Conservation (phyloP, 2,329 filamentous ascomycete genomes). For the Scopulariopsis brevicaulis region DNA sequence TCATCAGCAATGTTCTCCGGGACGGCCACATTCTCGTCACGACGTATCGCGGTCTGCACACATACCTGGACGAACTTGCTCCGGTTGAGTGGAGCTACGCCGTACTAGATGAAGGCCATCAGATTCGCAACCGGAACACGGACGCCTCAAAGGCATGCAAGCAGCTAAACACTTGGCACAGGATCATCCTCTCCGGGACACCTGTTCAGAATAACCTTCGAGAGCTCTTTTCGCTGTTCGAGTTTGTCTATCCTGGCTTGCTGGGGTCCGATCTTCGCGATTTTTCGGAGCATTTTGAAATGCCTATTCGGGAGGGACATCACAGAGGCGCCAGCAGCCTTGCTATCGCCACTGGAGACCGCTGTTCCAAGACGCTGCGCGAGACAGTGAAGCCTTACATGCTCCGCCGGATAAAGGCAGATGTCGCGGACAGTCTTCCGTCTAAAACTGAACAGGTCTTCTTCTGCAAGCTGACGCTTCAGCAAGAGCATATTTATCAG, state of each 20-base stretch:
- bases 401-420: constrained; percentile 81
- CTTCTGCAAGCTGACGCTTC: constrained; percentile 80
- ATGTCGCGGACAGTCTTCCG: constrained; percentile 86
- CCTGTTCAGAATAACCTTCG: constrained; percentile 96
- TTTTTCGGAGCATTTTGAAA: constrained; percentile 85
- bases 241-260: constrained; percentile 95
- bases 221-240: constrained; percentile 94
- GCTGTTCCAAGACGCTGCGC: constrained; percentile 87
- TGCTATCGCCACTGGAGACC: constrained; percentile 87
- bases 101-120: constrained; percentile 93
- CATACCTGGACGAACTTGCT: constrained; percentile 73
- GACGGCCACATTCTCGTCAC: constrained; percentile 91
- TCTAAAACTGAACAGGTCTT: constrained; percentile 95
- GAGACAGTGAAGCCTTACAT: constrained; percentile 90
- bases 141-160: constrained; percentile 94
- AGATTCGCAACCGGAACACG: constrained; percentile 93
- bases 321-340: constrained; percentile 93
- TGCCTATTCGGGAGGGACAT: constrained; percentile 84
- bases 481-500: constrained; percentile 8
- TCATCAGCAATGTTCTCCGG: constrained; percentile 70
- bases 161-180: constrained; percentile 77
- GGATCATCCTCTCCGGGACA: constrained; percentile 88
- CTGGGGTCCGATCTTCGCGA: constrained; percentile 77
- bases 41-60: constrained; percentile 91
- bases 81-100: constrained; percentile 86